A percentile compares a stretch with the other conserved stretches of the same genome.
These are phyloP conservation scores for Ustilago sp. DNA, from an alignment of 1,284 basidiomycete genomes.

Conservation along the genomic window DNA sequence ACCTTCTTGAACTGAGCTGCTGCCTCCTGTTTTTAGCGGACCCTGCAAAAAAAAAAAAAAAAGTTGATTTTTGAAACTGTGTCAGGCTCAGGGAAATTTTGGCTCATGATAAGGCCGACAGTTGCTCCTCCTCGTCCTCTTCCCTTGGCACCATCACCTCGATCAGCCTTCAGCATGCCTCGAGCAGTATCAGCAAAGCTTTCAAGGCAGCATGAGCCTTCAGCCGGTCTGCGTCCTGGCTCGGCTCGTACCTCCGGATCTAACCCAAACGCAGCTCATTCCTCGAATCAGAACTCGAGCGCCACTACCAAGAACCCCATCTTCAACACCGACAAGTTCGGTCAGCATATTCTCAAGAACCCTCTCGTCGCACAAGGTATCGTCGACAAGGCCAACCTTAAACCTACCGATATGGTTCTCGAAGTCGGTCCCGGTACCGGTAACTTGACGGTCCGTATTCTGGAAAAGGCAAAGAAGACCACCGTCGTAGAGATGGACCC, in stretches of 20 bases:
- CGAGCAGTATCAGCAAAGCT: conserved; percentile 88
- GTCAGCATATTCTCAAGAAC: conserved; percentile 97
- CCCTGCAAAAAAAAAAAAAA: neutral
- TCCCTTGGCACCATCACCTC: conserved; percentile 16
- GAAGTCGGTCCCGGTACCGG: conserved; percentile 99
- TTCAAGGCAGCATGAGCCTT: conserved; percentile 79
- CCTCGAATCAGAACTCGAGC: conserved; percentile 64
- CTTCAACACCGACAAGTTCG: conserved; percentile 87
- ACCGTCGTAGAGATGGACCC: conserved; percentile 98
- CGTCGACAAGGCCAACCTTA: conserved; percentile 82
- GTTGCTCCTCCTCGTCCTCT: neutral
- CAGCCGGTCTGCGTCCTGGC: conserved; percentile 73
- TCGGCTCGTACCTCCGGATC: conserved; percentile 71
- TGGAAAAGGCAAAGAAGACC: conserved; percentile 91
- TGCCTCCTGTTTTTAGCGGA: neutral
- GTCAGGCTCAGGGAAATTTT: conserved; percentile 19
- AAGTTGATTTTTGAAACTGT: neutral
- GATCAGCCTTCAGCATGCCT: conserved; percentile 76
- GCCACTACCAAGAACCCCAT: conserved; percentile 68
- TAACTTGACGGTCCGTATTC: conserved; percentile 92
- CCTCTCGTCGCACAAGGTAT: conserved; percentile 82
- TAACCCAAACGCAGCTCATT: conserved; percentile 26
- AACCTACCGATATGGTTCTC: conserved; percentile 93
- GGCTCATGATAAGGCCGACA: neutral
- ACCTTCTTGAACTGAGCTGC: too few species aligned